Evolutionary conservation across 2,329 filamentous ascomycete genomes (phyloP).

Genomic region (Aspergillus fischeri): DNA sequence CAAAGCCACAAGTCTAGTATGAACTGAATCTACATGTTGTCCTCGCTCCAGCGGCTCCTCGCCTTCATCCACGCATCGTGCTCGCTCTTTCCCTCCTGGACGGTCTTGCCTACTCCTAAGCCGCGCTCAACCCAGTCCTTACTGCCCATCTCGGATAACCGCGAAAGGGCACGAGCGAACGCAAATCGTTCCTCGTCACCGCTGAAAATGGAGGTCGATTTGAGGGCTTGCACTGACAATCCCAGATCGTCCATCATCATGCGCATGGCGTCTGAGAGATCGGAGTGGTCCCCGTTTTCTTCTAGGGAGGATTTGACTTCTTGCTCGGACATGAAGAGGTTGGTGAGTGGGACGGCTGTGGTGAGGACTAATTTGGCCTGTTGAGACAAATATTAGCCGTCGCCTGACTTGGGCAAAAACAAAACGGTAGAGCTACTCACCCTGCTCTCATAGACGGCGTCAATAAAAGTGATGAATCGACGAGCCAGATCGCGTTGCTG

Average conservation of each 20-base stretch:
- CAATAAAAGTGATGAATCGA: slow-evolving; percentile 95
- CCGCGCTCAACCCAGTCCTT: slow-evolving; percentile 90
- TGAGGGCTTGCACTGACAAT: slow-evolving; percentile 77
- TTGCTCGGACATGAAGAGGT: slow-evolving; percentile 75
- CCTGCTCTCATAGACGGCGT: slow-evolving; percentile 81
- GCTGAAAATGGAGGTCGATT: slow-evolving; percentile 80
- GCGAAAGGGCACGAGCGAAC: slow-evolving; percentile 80
- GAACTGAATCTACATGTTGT: slow-evolving; percentile 35
- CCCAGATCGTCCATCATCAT: slow-evolving; percentile 84
- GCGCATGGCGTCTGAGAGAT: slow-evolving; percentile 67
- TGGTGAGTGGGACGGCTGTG: slow-evolving; percentile 74
- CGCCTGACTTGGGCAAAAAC: neutral
- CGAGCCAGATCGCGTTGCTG: slow-evolving; percentile 81
- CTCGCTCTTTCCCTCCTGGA: slow-evolving; percentile 42
- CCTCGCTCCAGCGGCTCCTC: slow-evolving; percentile 48
- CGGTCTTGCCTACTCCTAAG: slow-evolving; percentile 46
- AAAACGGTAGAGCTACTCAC: slow-evolving; percentile 31
- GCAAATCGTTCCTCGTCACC: slow-evolving; percentile 97
- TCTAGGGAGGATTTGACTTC: slow-evolving; percentile 61
- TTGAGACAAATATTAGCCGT: neutral
- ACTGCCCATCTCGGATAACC: slow-evolving; percentile 89
- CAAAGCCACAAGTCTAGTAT: neutral
- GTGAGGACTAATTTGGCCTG: slow-evolving; percentile 95
- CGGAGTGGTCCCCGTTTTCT: slow-evolving; percentile 44
- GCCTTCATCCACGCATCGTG: slow-evolving; percentile 47